Conservation (phyloP, 441 rosid genomes). For the Eutrema salsugineum region DNA sequence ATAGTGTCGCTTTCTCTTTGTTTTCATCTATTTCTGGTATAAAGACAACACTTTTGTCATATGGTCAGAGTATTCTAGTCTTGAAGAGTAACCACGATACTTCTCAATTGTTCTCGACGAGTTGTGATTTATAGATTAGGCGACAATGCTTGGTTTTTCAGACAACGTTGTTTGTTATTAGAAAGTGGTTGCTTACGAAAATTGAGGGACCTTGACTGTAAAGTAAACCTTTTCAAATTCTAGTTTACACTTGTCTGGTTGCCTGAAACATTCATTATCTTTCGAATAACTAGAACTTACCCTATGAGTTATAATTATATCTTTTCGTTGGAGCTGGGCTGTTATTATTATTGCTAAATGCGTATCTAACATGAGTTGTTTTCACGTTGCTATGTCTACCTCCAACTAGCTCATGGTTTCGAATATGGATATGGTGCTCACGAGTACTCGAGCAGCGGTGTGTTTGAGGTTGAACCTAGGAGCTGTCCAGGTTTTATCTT, state of each 20-base stretch:
- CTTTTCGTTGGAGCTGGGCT: not conserved
- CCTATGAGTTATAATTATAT: not conserved
- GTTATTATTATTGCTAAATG: not conserved
- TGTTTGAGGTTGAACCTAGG: slow-evolving; percentile 94
- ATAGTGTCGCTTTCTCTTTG: not conserved
- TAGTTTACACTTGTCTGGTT: no score
- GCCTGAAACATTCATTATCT: not conserved
- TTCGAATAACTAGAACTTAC: not conserved
- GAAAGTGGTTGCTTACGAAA: not conserved
- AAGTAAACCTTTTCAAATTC: no score
- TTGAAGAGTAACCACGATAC: not conserved
- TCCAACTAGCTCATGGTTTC: slow-evolving; percentile 70
- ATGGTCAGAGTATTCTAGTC: not conserved
- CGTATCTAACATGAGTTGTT: not conserved
- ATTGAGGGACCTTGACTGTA: no score
- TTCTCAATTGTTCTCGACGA: not conserved
- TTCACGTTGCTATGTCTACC: not conserved
- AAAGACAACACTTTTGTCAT: not conserved
- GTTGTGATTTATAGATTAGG: not conserved
- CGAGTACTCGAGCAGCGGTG: slow-evolving; percentile 80
- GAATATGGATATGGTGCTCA: slow-evolving; percentile 99
- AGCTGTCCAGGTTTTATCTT: slow-evolving; percentile 96
- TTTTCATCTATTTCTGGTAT: not conserved
- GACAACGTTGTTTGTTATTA: not conserved
- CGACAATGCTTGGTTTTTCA: not conserved